Evolutionary conservation across 441 rosid species (phyloP), one percentile per base, ranked within the genome.

Genomic region (Erodium chrysanthum): DNA sequence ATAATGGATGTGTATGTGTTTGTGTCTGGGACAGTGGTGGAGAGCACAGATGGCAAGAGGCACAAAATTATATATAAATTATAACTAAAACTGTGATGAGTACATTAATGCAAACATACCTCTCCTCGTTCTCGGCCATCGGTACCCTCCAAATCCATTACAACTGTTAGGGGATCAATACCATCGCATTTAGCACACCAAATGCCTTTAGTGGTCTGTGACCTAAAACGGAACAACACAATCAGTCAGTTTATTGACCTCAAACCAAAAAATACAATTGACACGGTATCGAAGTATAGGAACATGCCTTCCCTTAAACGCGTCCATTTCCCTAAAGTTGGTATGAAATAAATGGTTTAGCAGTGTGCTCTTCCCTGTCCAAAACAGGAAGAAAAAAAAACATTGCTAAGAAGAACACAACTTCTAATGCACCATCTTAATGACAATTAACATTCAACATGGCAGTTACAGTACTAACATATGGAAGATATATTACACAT

Each of bases 61-160:
- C 17, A 46, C 52, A 58, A 11, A 21, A 23, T 42, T 48, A 10
- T 7, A 37, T 37, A 37, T 1, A 7, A 37, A 37, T n/a, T n/a
- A 37, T 37, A 37, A 37, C 42, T 8, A 7, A 37, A 37, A 37
- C 42, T 37, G 11, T 8, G 42, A 37, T 9, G 42, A 11, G 1
- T 37, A 37, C 7, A 37, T 9, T 37, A 37, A 37, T n/a, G 18
- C 17, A 60, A 66, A 52, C 27, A 20, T 75, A 95, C 98, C 97
- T 95, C 99, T 81, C 99, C 99, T 40, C 96, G 92, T 81, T 95
- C 98, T 84, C 99, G 86, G 74, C 99, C 99, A 83, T 95, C 98
- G 1, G 99, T 90, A 65, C 99, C 99, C 88, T 96, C 99, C 81
- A 96, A 83, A 70, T 96, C 99, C 98, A 96, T 96, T 76, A 90